Evolutionary conservation across 345 rosid genomes (phyloP).

Genomic region (Citrus glauca): DNA sequence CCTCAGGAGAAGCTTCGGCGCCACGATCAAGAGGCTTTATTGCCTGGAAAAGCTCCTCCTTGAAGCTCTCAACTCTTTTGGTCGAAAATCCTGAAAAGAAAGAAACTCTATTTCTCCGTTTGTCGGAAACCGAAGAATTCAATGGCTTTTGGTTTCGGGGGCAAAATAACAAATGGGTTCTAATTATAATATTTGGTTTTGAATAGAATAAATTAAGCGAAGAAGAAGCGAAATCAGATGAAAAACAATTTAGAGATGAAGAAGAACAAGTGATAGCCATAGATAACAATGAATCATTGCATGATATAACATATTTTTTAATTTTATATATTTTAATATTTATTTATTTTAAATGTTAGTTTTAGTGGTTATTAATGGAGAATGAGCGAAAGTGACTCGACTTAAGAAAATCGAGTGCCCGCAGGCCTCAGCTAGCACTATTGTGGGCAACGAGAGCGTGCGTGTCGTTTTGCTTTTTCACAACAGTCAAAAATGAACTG

Average conservation of each 20-base stretch:
- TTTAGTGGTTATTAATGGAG: background rate
- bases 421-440: too few relatives aligned
- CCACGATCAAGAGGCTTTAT: constrained; percentile 49
- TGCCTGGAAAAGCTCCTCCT: constrained; percentile 34
- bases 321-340: too few relatives aligned
- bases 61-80: constrained; percentile 19
- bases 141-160: background rate
- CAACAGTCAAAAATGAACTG: too few relatives aligned
- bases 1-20: constrained; percentile 33
- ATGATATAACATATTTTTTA: too few relatives aligned
- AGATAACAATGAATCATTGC: background rate
- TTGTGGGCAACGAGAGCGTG: too few relatives aligned
- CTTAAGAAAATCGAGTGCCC: too few relatives aligned
- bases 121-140: background rate
- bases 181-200: background rate
- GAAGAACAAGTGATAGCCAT: constrained; percentile 16
- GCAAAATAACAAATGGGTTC: background rate
- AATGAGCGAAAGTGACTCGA: too few relatives aligned
- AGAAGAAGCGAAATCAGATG: background rate
- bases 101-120: constrained; percentile 26
- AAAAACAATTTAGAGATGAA: background rate
- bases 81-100: constrained; percentile 25
- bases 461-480: too few relatives aligned
- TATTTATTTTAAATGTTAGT: background rate
- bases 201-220: background rate